Evolutionary conservation across 371 early-diverging fungal genomes (phyloP).

Genomic region (Choanephora cucurbitarum): DNA sequence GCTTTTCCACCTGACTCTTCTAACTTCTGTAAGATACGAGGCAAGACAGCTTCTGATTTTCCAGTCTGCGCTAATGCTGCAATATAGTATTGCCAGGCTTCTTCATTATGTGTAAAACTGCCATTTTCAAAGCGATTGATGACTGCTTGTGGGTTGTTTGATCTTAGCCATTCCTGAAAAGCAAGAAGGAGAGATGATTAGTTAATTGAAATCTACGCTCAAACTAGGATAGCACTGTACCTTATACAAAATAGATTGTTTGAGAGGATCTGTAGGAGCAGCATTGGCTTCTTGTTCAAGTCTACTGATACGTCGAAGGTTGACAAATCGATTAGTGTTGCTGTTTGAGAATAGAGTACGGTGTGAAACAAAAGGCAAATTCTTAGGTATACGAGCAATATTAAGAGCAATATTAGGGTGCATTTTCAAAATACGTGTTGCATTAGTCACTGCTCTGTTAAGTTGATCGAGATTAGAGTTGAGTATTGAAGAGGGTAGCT

Average conservation of each 20-base stretch:
- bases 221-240: slow-evolving; percentile 47
- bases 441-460: slow-evolving; percentile 17
- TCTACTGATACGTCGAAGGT: slow-evolving; percentile 23
- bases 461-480: slow-evolving; percentile 13
- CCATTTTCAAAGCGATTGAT: slow-evolving; percentile 75
- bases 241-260: slow-evolving; percentile 75
- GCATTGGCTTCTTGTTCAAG: slow-evolving; percentile 75
- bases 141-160: slow-evolving; percentile 65
- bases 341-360: slow-evolving; percentile 25
- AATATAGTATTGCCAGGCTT: slow-evolving; percentile 70
- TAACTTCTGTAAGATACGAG: slow-evolving; percentile 63
- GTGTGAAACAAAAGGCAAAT: slow-evolving; percentile 4
- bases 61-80: slow-evolving; percentile 69
- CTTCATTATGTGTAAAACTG: slow-evolving; percentile 64
- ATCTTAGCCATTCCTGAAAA: slow-evolving; percentile 62
- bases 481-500: slow-evolving; percentile 21
- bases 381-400: slow-evolving; percentile 5
- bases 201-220: no score
- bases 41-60: slow-evolving; percentile 64
- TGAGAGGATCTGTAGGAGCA: slow-evolving; percentile 58
- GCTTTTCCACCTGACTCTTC: slow-evolving; percentile 36
- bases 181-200: slow-evolving; percentile 1
- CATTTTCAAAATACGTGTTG: slow-evolving; percentile 13
- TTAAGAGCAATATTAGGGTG: slow-evolving; percentile 14
- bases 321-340: slow-evolving; percentile 14